Conservation (phyloP, 1,139 yeast species). For the Geotrichum klebahnii region DNA sequence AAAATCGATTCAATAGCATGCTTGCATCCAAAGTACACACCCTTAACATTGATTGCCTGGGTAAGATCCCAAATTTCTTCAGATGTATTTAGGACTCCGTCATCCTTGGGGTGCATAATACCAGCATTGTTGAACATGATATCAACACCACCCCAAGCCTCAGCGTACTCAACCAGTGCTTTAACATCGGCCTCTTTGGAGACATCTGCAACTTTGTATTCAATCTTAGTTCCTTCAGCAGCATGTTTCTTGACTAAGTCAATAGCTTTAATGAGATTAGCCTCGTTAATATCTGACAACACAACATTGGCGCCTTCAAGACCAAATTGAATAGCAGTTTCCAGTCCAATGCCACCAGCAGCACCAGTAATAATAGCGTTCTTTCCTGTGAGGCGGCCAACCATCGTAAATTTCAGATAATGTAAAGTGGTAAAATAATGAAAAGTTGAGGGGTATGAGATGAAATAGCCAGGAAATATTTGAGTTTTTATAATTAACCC, state of each 20-base stretch:
- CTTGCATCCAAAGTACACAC: slow-evolving; percentile 57
- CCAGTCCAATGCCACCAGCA: slow-evolving; percentile 49
- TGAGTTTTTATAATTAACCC: too few species aligned
- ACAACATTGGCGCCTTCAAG: slow-evolving; percentile 51
- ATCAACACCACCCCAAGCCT: slow-evolving; percentile 54
- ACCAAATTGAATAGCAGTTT: slow-evolving; percentile 40
- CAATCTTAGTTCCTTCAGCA: slow-evolving; percentile 30
- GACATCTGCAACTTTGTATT: slow-evolving; percentile 35
- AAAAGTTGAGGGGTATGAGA: too few species aligned
- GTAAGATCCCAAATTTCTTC: slow-evolving; percentile 50
- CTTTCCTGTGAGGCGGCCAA: slow-evolving; percentile 51
- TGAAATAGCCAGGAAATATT: too few species aligned
- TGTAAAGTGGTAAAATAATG: too few species aligned
- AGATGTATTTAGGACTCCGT: slow-evolving; percentile 39
- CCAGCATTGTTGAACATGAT: slow-evolving; percentile 72
- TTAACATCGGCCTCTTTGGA: slow-evolving; percentile 39
- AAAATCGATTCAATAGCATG: slow-evolving; percentile 50
- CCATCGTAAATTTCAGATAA: too few species aligned
- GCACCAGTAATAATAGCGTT: slow-evolving; percentile 61
- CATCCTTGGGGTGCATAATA: slow-evolving; percentile 70
- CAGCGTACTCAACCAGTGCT: slow-evolving; percentile 38
- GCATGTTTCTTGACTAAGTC: slow-evolving; percentile 31
- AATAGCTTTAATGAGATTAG: slow-evolving; percentile 34
- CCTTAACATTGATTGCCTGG: slow-evolving; percentile 52
- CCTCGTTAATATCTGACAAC: slow-evolving; percentile 52